phyloP scores from a whole-genome alignment of 2,329 filamentous ascomycete genomes.

The Mollisiaceae sp. region DNA sequence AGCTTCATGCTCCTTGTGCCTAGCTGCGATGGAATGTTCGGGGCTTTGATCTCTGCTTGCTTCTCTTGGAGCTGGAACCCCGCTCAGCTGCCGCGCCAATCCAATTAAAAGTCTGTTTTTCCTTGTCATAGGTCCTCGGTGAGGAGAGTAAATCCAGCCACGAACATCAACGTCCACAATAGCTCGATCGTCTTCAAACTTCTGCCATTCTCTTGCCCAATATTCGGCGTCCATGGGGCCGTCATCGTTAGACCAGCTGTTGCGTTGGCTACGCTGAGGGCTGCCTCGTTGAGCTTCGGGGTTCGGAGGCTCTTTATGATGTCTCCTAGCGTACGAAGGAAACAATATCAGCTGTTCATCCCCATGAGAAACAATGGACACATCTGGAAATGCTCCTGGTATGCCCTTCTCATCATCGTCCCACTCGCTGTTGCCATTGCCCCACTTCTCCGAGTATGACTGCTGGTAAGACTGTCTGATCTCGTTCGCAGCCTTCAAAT shows the following conservation, averaged over 20 bases:
- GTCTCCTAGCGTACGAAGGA: constrained; percentile 81
- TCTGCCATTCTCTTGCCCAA: constrained; percentile 80
- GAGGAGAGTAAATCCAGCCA: constrained; percentile 92
- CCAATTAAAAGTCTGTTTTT: constrained; percentile 88
- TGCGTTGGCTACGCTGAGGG: constrained; percentile 29
- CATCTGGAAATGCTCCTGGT: constrained; percentile 82
- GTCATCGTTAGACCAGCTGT: constrained; percentile 46
- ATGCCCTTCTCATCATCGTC: constrained; percentile 58
- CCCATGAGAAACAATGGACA: constrained; percentile 77
- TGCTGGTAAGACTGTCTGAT: constrained; percentile 69
- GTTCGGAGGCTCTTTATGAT: constrained; percentile 39
- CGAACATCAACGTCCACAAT: constrained; percentile 93
- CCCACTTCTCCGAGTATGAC: constrained; percentile 54
- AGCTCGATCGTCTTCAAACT: constrained; percentile 79
- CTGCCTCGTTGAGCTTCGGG: constrained; percentile 43
- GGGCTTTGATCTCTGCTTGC: constrained; percentile 39
- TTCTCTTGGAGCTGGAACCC: constrained; percentile 64
- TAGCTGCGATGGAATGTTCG: constrained; percentile 37
- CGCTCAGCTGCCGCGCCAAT: constrained; percentile 84
- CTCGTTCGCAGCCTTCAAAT: constrained; percentile 74
- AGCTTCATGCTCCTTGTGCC: constrained; percentile 52
- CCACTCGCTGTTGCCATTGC: constrained; percentile 47
- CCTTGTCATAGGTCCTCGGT: constrained; percentile 81
- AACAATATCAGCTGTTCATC: constrained; percentile 95
- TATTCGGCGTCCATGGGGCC: constrained; percentile 69